A percentile compares a stretch with the other conserved stretches of the same genome.
These are phyloP conservation scores for Polyrhizophydium stewartii DNA, from an alignment of 371 early-diverging fungal species.

Conservation along the genomic window DNA sequence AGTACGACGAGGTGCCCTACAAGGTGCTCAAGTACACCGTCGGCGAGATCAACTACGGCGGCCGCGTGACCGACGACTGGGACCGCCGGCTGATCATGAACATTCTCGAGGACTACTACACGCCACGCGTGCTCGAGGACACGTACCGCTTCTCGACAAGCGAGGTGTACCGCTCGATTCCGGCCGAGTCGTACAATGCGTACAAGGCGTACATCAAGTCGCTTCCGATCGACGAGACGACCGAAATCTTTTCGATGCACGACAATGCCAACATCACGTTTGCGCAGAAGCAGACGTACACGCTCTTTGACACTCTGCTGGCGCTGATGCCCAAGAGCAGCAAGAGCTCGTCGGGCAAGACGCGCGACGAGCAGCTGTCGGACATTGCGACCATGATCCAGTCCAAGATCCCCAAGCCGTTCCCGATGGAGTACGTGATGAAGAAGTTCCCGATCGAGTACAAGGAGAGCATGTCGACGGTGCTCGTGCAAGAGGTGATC, in stretches of 20 bases:
- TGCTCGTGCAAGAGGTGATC: conserved; percentile 53
- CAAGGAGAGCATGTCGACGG: conserved; percentile 55
- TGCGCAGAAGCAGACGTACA: conserved; percentile 52
- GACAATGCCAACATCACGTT: conserved; percentile 58
- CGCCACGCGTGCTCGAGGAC: conserved; percentile 41
- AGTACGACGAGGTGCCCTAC: conserved; percentile 50
- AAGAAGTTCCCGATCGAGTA: conserved; percentile 52
- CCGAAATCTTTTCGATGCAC: conserved; percentile 57
- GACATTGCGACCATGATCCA: conserved; percentile 42
- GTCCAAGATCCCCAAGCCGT: conserved; percentile 40
- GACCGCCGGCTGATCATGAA: conserved; percentile 53
- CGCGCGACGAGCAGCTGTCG: conserved; percentile 41
- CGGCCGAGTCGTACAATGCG: conserved; percentile 29
- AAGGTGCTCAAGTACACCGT: conserved; percentile 56
- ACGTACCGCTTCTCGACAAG: conserved; percentile 42
- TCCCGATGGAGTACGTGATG: conserved; percentile 32
- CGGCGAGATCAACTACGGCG: conserved; percentile 58
- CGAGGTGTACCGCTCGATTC: conserved; percentile 33
- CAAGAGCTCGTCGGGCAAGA: conserved; percentile 29
- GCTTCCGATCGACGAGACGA: conserved; percentile 50
- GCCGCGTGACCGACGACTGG: conserved; percentile 58
- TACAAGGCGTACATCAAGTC: conserved; percentile 47
- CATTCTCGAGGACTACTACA: conserved; percentile 50
- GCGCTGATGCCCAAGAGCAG: conserved; percentile 44
- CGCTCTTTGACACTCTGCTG: conserved; percentile 45